Base-by-base conservation (phyloP, 169 alveolate species). In the Eimeria brunetti region DNA sequence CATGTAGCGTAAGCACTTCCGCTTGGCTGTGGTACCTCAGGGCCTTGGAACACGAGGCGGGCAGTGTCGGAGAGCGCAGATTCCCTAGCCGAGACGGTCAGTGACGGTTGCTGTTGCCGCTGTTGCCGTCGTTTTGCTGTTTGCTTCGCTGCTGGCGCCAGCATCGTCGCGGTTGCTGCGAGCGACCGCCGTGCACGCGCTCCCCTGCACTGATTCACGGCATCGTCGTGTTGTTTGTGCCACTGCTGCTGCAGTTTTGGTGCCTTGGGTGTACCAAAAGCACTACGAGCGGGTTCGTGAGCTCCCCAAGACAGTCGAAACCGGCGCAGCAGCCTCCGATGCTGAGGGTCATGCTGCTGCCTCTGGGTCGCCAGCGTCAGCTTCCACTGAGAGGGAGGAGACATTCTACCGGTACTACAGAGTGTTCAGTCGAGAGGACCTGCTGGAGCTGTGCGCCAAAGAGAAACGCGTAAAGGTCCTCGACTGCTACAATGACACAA, bases 231-330 rank as follows among this genome's bases (percentile, higher is more conserved):
- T 14, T 36, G 33, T 80, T 75, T 24, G 71, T 33, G 46, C 69
- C 46, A 36, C 62, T 24, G 62, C 51, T 96, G 67, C 81, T 71
- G 20, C 88, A 89, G 71, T 64, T 1, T 56, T 91, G 94, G 97
- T 96, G 85, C 98, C 98, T 91, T 99, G 98, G 30, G 99, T 99
- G 58, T 98, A 99, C 99, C 98, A 98, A 95, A 96, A 97, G 81
- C 97, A 98, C 85, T 97, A 96, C 78, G 97, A 96, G 85, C 98
- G 96, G 95, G 98, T 97, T 33, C 95, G 93, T 27, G 97, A 95
- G 91, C 85, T 71, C 16, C 69, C 78, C 8, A 92, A 81, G 84
- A 91, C 88, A 20, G 85, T 75, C 56, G 83, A 67, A 83, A 73
- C 88, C 53, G 38, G 49, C 62, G 62, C 95, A 94, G 91, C 56